Evolutionary conservation across 2,329 filamentous ascomycete genomes (phyloP), one percentile per base, ranked within the genome.

Genomic region (Sporothrix brunneoviolacea): DNA sequence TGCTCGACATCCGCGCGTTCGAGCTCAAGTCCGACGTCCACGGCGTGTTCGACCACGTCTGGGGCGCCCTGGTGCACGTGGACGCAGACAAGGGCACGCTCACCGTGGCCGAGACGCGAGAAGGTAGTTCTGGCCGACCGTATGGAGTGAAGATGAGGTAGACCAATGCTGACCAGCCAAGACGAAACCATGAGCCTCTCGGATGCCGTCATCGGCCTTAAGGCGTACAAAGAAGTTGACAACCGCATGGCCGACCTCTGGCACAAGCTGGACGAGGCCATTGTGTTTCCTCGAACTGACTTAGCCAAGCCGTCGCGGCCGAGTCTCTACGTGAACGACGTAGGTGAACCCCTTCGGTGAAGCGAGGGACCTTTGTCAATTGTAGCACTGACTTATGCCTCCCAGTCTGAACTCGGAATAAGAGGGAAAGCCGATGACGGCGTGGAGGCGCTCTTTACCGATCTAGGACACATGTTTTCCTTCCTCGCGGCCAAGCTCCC

Each of bases 11-110:
- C 39, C 79, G 84, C 55, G 76, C 80, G 2, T 80, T 80, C 22
- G 80, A 83, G 59, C 70, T 95, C 51, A 83, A 83, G 55, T 74
- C 77, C 2, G 74, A 78, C 18, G 76, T 93, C 19, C 77, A 82
- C 51, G 78, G 84, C 36, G 78, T 80, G 8, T 76, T 93, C 35
- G 77, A 80, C 38, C 72, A 74, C 49, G 76, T 83, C n/a, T 96
- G 90, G 88, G 77, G 78, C 52, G 70, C 75, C 0, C 70, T 91
- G 38, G 70, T 95, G 12, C 67, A 73, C 1, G 67, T 90, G 16
- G 80, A 91, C 60, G 65, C 71, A 1, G 70, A 77, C 19, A 66
- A 70, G 8, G 70, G 72, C 77, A 64, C 22, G 2, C 18, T 50
- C 2, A 47, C 42, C 8, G 16, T 53, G 9, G 8, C 40, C 9